Evolutionary conservation across 257 asterid species (phyloP).

Genomic region (Fraxinus anomala): DNA sequence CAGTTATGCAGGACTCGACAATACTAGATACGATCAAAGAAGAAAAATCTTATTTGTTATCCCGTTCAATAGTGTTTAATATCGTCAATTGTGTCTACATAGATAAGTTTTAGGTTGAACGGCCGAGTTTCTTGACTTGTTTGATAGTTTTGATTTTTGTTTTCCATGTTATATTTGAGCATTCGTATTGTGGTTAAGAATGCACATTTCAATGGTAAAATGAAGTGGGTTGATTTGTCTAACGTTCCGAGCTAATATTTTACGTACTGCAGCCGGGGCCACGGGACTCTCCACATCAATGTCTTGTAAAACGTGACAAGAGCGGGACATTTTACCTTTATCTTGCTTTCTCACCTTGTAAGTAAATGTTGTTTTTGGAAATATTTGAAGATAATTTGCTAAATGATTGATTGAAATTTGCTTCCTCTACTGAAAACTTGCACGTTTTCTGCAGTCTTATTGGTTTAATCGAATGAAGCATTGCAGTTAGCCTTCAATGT

Average conservation of each 20-base stretch:
- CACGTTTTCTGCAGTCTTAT: constrained; percentile 12
- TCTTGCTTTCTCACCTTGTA: constrained; percentile 82
- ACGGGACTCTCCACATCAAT: constrained; percentile 70
- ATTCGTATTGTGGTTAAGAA: background rate
- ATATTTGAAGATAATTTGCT: constrained; percentile 11
- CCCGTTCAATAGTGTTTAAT: no score
- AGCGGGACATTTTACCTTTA: constrained; percentile 70
- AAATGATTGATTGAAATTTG: constrained; percentile 7
- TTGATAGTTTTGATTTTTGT: background rate
- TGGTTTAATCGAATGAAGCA: constrained; percentile 6
- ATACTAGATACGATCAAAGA: no score
- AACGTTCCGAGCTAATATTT: background rate
- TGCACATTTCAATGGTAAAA: constrained; percentile 7
- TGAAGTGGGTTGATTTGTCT: background rate
- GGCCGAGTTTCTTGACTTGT: background rate
- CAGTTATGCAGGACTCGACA: background rate
- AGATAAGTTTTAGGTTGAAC: background rate
- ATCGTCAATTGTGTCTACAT: no score
- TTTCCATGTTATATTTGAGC: background rate
- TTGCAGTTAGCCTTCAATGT: background rate
- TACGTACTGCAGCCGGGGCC: constrained; percentile 81
- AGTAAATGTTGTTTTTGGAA: constrained; percentile 33
- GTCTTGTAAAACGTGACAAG: constrained; percentile 93
- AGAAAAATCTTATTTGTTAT: no score
- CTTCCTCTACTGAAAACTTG: background rate